These are phyloP conservation scores for Beauveria bassiana DNA, from an alignment of 2,329 filamentous ascomycete genomes.

Conservation along the genomic window DNA sequence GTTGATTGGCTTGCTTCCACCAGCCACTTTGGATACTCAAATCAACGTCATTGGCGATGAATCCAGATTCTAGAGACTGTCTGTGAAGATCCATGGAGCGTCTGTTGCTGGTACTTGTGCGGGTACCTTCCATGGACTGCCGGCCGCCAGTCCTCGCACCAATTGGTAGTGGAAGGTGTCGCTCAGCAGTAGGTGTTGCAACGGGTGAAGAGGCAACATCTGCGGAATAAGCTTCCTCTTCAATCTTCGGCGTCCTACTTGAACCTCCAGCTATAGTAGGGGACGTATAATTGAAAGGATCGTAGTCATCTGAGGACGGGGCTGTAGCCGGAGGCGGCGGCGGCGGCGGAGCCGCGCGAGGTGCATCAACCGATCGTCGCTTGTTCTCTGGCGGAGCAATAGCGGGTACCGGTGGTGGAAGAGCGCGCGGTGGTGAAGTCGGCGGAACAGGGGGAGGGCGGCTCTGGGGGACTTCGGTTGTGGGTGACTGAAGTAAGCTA, in stretches of 20 bases:
- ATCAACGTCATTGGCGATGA: constrained; percentile 82
- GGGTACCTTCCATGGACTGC: constrained; percentile 29
- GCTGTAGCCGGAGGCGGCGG: constrained; percentile 43
- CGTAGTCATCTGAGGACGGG: constrained; percentile 59
- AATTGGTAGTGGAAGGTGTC: constrained; percentile 33
- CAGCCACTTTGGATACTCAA: constrained; percentile 66
- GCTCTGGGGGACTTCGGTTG: constrained; percentile 34
- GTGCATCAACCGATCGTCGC: constrained; percentile 62
- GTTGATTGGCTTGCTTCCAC: constrained; percentile 76
- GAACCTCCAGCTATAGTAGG: constrained; percentile 26
- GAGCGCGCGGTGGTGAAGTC: constrained; percentile 46
- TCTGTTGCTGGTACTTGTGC: constrained; percentile 33
- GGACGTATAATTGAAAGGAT: constrained; percentile 52
- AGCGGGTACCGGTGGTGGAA: constrained; percentile 58
- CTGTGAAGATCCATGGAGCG: constrained; percentile 69
- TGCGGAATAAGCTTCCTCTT: constrained; percentile 41
- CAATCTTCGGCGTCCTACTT: constrained; percentile 31
- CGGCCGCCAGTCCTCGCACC: constrained; percentile 20
- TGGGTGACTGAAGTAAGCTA: constrained; percentile 52
- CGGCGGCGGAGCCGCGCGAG: constrained; percentile 62
- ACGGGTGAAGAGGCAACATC: constrained; percentile 37
- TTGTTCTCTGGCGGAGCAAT: constrained; percentile 47
- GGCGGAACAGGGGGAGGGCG: constrained; percentile 50
- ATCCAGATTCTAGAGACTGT: constrained; percentile 69
- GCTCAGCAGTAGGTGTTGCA: constrained; percentile 34